Evolutionary conservation across 73 alveolate genomes (phyloP).

Genomic region (Stentor roeselii): DNA sequence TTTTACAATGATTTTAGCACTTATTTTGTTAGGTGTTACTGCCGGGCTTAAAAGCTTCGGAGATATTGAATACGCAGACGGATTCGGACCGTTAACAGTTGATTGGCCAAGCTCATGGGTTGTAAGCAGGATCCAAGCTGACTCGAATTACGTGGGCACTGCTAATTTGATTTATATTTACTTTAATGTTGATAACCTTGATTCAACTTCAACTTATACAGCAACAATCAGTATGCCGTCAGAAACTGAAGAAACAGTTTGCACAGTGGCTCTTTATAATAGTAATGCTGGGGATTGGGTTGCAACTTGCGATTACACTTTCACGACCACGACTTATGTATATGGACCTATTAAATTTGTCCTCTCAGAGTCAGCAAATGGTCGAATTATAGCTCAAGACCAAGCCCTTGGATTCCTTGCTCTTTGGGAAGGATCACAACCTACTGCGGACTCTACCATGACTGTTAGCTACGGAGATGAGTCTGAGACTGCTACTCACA

Average conservation of each 20-base stretch:
- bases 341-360: background rate
- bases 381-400: background rate
- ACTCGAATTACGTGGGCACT: background rate
- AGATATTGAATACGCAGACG: background rate
- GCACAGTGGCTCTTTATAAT: no score
- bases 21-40: no score
- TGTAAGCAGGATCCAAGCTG: background rate
- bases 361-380: background rate
- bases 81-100: background rate
- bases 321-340: background rate
- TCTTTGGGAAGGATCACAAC: no score
- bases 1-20: no score
- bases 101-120: background rate
- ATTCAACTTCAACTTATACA: background rate
- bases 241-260: background rate
- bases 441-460: no score
- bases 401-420: background rate
- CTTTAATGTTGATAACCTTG: background rate
- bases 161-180: no score
- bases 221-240: background rate
- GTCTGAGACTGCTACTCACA: no score
- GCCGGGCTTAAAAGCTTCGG: no score
- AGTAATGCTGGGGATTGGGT: no score
- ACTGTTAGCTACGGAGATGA: no score
- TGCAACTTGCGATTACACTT: background rate